Conservation (phyloP, 148 eudicot species). For the Drosera capensis region DNA sequence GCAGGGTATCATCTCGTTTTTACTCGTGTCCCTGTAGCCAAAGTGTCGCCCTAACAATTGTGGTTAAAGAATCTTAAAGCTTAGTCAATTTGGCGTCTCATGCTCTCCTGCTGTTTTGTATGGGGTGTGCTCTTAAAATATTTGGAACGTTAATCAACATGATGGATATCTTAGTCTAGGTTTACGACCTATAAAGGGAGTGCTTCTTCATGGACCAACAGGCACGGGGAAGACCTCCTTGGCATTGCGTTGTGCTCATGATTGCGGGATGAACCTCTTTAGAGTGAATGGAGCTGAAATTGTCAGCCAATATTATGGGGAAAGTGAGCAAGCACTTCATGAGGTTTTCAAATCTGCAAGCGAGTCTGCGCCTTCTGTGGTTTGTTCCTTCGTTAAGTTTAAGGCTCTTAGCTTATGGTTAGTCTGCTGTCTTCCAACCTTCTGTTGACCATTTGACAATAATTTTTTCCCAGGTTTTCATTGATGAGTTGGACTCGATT, state of each 20-base stretch:
- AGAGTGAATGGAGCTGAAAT: conserved; percentile 85
- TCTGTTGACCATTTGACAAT: no score
- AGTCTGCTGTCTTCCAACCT: no score
- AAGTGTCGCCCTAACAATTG: no score
- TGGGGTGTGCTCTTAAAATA: background rate
- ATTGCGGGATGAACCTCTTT: conserved; percentile 70
- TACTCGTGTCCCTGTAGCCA: no score
- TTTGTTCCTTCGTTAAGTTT: no score
- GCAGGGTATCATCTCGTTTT: no score
- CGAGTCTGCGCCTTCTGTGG: conserved; percentile 78
- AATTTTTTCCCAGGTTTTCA: no score
- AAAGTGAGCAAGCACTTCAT: conserved; percentile 77
- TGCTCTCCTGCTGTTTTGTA: conserved; percentile 12
- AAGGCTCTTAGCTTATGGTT: no score
- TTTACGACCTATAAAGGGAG: conserved; percentile 80
- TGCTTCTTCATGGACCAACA: conserved; percentile 91
- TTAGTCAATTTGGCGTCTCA: conserved; percentile 22
- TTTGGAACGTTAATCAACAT: conserved; percentile 14
- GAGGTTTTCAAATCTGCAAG: conserved; percentile 67
- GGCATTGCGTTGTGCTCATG: conserved; percentile 61
- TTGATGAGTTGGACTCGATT: no score
- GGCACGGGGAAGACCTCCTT: conserved; percentile 96
- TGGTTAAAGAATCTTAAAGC: no score
- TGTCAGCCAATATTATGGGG: conserved; percentile 65
- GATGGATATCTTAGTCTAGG: conserved; percentile 54